Evolutionary conservation across 805 yeast species (phyloP).

Genomic region (Candida koratica): DNA sequence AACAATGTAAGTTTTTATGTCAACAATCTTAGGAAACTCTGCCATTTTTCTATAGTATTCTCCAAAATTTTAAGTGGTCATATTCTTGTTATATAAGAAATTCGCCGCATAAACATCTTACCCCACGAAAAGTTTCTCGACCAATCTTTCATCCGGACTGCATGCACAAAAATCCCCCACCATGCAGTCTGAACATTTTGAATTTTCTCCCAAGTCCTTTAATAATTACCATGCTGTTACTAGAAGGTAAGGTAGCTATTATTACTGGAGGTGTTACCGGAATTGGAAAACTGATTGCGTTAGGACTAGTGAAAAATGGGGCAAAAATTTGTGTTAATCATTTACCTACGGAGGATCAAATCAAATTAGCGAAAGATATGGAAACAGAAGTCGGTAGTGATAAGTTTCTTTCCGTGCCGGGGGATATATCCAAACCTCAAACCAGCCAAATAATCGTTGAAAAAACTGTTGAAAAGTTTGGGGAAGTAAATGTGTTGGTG

Average conservation of each 20-base stretch:
- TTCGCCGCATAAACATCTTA: conserved; percentile 2
- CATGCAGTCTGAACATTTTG: not conserved
- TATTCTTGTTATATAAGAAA: conserved; percentile 2
- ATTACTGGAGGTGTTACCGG: conserved; percentile 48
- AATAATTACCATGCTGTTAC: conserved; percentile 12
- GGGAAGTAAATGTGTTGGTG: conserved; percentile 38
- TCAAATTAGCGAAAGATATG: conserved; percentile 18
- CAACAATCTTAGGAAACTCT: conserved; percentile 42
- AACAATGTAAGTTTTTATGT: conserved; percentile 39
- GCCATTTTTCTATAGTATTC: conserved; percentile 9
- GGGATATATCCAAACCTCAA: conserved; percentile 41
- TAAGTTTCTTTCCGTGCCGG: conserved; percentile 34
- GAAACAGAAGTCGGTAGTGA: conserved; percentile 21
- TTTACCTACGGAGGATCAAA: conserved; percentile 16
- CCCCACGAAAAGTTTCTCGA: conserved; percentile 4
- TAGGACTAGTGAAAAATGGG: conserved; percentile 40
- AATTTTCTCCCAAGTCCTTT: not conserved
- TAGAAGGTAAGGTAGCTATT: conserved; percentile 34
- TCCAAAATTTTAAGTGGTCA: not conserved
- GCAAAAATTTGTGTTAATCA: conserved; percentile 40
- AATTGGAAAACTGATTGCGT: conserved; percentile 43
- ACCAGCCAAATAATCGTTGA: conserved; percentile 30
- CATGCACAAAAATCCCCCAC: conserved; percentile 1
- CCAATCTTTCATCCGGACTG: conserved; percentile 2
- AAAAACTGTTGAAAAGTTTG: conserved; percentile 33